Conservation (phyloP, 805 yeast species). For the Sugiyamaella marilandica region DNA sequence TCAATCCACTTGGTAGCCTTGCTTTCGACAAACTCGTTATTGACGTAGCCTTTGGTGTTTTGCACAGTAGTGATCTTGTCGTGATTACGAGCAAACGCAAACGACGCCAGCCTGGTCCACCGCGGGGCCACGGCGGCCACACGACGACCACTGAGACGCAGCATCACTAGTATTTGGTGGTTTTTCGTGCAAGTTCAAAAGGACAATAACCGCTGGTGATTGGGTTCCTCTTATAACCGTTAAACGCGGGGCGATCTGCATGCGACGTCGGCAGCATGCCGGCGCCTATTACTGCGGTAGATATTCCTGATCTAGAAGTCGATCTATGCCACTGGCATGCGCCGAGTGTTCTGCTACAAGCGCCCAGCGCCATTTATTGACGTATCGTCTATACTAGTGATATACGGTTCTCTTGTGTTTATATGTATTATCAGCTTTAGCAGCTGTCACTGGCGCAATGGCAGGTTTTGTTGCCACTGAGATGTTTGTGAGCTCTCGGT, state of each 20-base stretch:
- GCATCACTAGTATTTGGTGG: not conserved
- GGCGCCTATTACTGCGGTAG: conserved; percentile 1
- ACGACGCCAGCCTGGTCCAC: not conserved
- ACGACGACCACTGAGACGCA: not conserved
- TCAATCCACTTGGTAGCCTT: conserved; percentile 58
- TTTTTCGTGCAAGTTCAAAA: no score
- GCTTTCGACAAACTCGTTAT: conserved; percentile 48
- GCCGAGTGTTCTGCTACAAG: no score
- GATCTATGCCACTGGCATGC: not conserved
- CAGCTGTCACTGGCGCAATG: no score
- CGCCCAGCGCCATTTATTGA: no score
- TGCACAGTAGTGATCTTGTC: conserved; percentile 29
- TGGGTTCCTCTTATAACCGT: not conserved
- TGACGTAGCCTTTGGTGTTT: conserved; percentile 36
- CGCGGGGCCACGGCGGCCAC: not conserved
- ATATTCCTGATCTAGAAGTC: conserved; percentile 1
- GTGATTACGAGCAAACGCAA: conserved; percentile 21
- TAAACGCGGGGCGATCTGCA: conserved; percentile 5
- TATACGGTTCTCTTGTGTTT: no score
- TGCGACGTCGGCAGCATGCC: not conserved
- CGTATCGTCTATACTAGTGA: no score
- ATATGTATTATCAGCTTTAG: no score
- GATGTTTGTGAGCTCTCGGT: no score
- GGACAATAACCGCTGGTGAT: no score
- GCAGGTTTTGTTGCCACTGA: no score